Evolutionary conservation across 495 filamentous ascomycete genomes (phyloP).

Genomic region (Podospora pseudocomata): DNA sequence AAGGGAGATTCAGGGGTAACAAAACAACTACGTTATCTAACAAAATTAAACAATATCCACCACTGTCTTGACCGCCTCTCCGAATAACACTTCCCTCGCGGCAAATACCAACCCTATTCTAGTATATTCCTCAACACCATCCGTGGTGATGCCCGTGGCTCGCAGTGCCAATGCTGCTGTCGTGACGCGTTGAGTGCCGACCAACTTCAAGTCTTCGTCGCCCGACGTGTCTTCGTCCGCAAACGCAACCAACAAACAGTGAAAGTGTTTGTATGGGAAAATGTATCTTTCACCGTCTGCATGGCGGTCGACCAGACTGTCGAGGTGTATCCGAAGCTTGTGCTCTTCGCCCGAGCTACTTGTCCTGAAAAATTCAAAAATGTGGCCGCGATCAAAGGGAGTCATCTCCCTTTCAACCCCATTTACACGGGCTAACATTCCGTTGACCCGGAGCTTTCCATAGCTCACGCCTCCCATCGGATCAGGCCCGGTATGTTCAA

Average conservation of each 20-base stretch:
- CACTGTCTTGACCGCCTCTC: not conserved
- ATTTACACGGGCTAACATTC: no score
- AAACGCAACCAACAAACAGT: not conserved
- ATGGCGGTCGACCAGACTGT: not conserved
- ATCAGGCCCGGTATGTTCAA: no score
- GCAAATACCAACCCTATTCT: not conserved
- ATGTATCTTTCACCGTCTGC: not conserved
- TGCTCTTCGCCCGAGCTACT: not conserved
- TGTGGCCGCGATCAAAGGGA: not conserved
- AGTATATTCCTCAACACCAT: not conserved
- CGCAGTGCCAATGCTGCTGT: not conserved
- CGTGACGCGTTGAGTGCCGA: not conserved
- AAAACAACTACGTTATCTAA: no score
- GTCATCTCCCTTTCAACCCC: no score
- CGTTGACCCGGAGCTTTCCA: no score
- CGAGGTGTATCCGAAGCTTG: not conserved
- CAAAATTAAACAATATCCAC: not conserved
- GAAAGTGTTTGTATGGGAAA: not conserved
- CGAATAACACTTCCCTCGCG: not conserved
- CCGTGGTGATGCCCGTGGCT: not conserved
- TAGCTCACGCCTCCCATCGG: no score
- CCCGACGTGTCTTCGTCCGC: not conserved
- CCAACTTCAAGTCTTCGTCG: not conserved
- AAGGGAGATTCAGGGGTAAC: no score
- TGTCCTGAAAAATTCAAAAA: not conserved